These are phyloP conservation scores for Ogataea neopini DNA, from an alignment of 805 yeast species.

Conservation along the genomic window DNA sequence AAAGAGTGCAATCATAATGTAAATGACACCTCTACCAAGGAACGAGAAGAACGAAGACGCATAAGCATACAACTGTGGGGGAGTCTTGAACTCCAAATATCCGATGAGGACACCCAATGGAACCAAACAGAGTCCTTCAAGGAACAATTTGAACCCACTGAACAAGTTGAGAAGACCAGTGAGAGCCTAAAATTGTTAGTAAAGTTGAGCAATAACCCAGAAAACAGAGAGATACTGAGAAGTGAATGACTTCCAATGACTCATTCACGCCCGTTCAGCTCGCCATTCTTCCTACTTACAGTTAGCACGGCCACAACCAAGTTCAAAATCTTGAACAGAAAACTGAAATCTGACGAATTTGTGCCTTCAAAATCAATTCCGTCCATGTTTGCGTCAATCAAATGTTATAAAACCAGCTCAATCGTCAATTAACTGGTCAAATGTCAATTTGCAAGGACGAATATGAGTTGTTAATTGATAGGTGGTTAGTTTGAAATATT, in stretches of 20 bases:
- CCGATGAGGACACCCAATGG: slow-evolving; percentile 56
- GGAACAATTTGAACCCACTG: slow-evolving; percentile 42
- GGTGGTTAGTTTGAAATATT: no score
- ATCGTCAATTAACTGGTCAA: not conserved
- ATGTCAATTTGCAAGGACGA: not conserved
- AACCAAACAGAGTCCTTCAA: slow-evolving; percentile 59
- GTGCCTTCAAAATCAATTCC: slow-evolving; percentile 46
- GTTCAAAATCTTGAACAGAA: slow-evolving; percentile 53
- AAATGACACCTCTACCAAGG: slow-evolving; percentile 71
- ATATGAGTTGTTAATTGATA: no score
- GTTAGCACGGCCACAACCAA: slow-evolving; percentile 54
- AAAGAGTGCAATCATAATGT: slow-evolving; percentile 50
- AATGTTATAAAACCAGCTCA: not conserved
- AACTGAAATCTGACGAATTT: slow-evolving; percentile 44
- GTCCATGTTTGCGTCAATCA: slow-evolving; percentile 24
- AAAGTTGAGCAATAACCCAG: not conserved
- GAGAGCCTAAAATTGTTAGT: slow-evolving; percentile 36
- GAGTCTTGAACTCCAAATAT: slow-evolving; percentile 46
- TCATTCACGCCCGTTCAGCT: no score
- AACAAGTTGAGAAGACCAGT: slow-evolving; percentile 53
- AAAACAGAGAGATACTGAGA: not conserved
- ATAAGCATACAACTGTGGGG: slow-evolving; percentile 62
- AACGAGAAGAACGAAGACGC: slow-evolving; percentile 70
- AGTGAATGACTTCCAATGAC: no score
- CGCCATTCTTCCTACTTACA: no score